Evolutionary conservation across 1,284 basidiomycete species (phyloP), one percentile per base, ranked within the genome.

Genomic region (Tausonia pullulans): DNA sequence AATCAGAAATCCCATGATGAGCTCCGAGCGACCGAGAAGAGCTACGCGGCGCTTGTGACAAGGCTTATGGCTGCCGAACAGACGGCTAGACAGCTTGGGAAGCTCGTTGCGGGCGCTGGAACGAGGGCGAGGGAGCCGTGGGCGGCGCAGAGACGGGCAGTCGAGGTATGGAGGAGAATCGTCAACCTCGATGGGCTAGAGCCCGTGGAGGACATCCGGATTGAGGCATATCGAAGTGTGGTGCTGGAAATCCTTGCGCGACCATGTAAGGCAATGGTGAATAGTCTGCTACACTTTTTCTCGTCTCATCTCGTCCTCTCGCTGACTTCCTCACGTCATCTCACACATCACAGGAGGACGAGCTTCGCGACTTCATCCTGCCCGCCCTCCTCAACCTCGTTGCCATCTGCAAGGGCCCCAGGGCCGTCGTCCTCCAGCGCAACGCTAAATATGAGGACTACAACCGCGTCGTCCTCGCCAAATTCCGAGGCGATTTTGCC

Each of bases 391-490:
- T 69, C 50, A 74, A 71, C 56, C 68, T 78, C 2, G 69, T 75
- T 39, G 69, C 72, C 14, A 65, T 73, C 46, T 67, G 69, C 14
- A 67, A 69, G 52, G 77, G 76, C 51, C 77, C 77, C 0, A 67
- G 70, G 1, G 70, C 70, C 51, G 73, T 77, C 48, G 73, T 77
- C 16, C 64, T 68, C 39, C 72, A 72, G 62, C 69, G 73, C 7
- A 71, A 74, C 58, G 61, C 69, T 45, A 75, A 74, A 62, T 67
- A 67, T 9, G 60, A 69, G 14, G 75, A 76, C 59, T 78, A 77
- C 64, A 68, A 68, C n/a, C 70, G 72, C 5, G 75, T 75, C 59
- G 66, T 71, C 40, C 65, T 68, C 49, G 43, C 65, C 48, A 58
- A 52, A 40, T 57, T 53, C 41, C 57, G 53, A 39, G 57, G 53